These are phyloP conservation scores for Lophiostoma macrostomum DNA, from an alignment of 495 filamentous ascomycete genomes.

Conservation along the genomic window DNA sequence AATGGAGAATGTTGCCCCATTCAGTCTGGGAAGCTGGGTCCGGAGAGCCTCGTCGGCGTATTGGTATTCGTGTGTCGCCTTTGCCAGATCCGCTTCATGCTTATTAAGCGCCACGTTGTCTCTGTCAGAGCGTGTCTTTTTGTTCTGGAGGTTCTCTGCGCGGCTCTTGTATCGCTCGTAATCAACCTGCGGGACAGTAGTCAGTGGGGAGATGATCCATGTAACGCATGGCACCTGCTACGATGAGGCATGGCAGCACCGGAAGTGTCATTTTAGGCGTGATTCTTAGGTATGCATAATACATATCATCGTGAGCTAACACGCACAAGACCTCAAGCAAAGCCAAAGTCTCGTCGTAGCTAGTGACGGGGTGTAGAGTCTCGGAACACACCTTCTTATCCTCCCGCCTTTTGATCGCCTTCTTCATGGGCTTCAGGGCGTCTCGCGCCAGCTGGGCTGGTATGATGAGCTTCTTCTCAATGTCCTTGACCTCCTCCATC, in stretches of 20 bases:
- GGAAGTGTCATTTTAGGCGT: too few species aligned
- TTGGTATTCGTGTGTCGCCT: conserved; percentile 72
- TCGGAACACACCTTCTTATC: conserved; percentile 66
- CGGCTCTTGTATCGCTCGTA: conserved; percentile 78
- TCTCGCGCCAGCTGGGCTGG: conserved; percentile 72
- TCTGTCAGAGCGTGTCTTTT: conserved; percentile 66
- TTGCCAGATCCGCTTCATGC: conserved; percentile 71
- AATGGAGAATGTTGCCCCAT: conserved; percentile 71
- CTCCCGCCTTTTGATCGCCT: conserved; percentile 88
- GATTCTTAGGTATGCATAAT: too few species aligned
- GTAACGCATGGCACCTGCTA: too few species aligned
- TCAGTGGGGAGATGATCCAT: conserved; percentile 26
- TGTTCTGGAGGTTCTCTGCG: conserved; percentile 67
- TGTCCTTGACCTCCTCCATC: conserved; percentile 65
- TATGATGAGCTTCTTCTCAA: conserved; percentile 69
- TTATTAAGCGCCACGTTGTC: conserved; percentile 75
- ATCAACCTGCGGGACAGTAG: conserved; percentile 53
- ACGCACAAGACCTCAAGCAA: too few species aligned
- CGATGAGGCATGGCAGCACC: too few species aligned
- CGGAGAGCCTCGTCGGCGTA: conserved; percentile 79
- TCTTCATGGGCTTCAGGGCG: conserved; percentile 71
- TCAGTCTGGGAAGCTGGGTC: conserved; percentile 69
- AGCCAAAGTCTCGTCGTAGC: too few species aligned
- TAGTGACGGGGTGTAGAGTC: background rate
- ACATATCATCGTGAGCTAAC: too few species aligned